A percentile compares a stretch with the other conserved stretches of the same genome.
Conservation (phyloP, 345 rosid genomes). For the Clausena lansium region DNA sequence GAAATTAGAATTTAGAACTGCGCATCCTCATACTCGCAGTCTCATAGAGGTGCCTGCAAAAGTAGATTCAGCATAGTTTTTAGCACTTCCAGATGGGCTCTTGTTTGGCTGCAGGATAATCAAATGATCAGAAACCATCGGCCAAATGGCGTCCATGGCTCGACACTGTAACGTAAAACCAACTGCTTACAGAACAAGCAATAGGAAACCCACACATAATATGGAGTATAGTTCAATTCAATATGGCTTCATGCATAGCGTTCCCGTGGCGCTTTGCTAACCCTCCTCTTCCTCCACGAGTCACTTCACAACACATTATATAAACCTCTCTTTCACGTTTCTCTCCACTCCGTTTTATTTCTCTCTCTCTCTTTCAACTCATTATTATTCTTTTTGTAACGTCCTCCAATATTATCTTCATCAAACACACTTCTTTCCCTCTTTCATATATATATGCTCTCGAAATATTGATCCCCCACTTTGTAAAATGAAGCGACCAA, state of each 20-base stretch:
- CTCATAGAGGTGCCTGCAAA: no score
- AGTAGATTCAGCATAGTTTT: no score
- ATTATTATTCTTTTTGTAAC: no score
- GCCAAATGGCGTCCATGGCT: not conserved
- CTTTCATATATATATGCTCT: no score
- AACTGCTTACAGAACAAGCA: no score
- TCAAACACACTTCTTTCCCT: no score
- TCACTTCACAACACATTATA: not conserved
- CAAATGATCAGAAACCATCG: not conserved
- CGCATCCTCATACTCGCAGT: no score
- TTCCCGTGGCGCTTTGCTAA: slow-evolving; percentile 3
- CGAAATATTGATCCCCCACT: not conserved
- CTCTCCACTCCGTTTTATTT: not conserved
- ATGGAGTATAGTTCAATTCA: no score
- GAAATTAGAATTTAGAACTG: no score
- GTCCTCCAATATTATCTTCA: no score
- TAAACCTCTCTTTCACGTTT: not conserved
- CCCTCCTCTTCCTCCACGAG: slow-evolving; percentile 2
- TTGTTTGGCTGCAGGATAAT: not conserved
- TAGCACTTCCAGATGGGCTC: no score
- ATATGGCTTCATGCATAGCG: slow-evolving; percentile 4
- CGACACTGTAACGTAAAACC: not conserved
- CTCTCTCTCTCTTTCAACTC: no score
- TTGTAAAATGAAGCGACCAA: not conserved
- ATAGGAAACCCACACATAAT: not conserved